phyloP scores from a whole-genome alignment of 2,329 filamentous ascomycete species.

The Meredithiella fracta region DNA sequence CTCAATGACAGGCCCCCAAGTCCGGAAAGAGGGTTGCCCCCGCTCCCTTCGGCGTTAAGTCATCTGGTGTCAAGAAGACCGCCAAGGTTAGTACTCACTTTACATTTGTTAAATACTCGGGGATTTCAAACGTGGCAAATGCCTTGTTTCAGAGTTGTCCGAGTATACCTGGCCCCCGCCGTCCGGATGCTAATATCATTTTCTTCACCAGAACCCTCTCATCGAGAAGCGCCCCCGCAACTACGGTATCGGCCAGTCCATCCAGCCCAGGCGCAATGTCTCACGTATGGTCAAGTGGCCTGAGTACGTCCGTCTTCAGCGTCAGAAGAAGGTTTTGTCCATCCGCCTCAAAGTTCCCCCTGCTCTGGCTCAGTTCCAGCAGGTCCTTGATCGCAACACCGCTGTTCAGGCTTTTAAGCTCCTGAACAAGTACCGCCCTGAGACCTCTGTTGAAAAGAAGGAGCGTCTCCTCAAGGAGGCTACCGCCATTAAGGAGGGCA shows the following conservation, averaged over 20 bases:
- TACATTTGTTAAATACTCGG: neutral
- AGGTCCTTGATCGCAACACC: conserved; percentile 90
- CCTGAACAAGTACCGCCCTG: conserved; percentile 99
- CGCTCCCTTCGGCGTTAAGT: conserved; percentile 89
- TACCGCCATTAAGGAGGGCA: conserved; percentile 91
- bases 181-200: conserved; percentile 17
- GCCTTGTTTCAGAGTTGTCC: neutral
- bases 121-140: neutral
- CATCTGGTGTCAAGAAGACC: conserved; percentile 84
- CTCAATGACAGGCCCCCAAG: conserved; percentile 99
- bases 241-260: conserved; percentile 97
- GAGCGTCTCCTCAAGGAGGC: conserved; percentile 97
- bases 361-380: conserved; percentile 92
- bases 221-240: conserved; percentile 96
- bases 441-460: conserved; percentile 99
- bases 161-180: no score
- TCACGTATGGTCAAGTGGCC: conserved; percentile 99
- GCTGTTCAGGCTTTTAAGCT: conserved; percentile 97
- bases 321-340: conserved; percentile 87
- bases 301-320: conserved; percentile 96
- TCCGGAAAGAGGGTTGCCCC: conserved; percentile 93
- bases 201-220: conserved; percentile 67
- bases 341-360: conserved; percentile 97
- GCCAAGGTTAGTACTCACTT: conserved; percentile 60
- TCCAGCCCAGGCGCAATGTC: conserved; percentile 90